Percentiles rank a stretch among this genome's conserved stretches.
Evolutionary conservation across 768 basidiomycete genomes (phyloP).

Genomic region (Mycena metata): DNA sequence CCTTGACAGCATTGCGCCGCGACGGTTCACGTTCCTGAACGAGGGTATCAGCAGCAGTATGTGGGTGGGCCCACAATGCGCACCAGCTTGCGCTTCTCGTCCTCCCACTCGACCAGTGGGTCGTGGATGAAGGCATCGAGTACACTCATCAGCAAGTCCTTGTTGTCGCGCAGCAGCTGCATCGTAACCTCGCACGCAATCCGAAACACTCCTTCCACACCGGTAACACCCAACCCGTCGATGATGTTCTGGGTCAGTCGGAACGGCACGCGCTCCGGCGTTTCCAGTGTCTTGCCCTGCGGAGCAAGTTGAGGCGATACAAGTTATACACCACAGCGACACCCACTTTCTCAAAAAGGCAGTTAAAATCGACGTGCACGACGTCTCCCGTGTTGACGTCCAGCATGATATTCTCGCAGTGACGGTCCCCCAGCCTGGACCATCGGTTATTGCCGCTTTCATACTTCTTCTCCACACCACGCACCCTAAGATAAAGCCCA

Average conservation of each 20-base stretch:
- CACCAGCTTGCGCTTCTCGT: constrained; percentile 79
- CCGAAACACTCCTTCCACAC: constrained; percentile 94
- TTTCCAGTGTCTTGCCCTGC: constrained; percentile 84
- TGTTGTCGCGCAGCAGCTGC: constrained; percentile 88
- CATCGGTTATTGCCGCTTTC: neutral
- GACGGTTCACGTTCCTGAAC: constrained; percentile 60
- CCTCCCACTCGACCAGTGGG: constrained; percentile 96
- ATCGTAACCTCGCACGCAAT: constrained; percentile 93
- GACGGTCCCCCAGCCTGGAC: constrained; percentile 93
- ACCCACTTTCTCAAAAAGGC: constrained; percentile 93
- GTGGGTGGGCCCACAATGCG: constrained; percentile 27
- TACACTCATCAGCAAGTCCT: constrained; percentile 94
- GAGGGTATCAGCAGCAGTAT: neutral
- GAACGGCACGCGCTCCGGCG: constrained; percentile 94
- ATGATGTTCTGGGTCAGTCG: constrained; percentile 93
- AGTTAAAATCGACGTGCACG: constrained; percentile 98
- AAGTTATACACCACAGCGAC: neutral
- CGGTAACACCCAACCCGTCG: constrained; percentile 93
- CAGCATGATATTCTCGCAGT: constrained; percentile 95
- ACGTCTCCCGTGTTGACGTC: constrained; percentile 91
- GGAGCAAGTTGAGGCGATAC: neutral
- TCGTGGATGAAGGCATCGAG: constrained; percentile 98
- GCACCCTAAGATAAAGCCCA: constrained; percentile 95
- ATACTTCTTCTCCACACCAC: constrained; percentile 36
- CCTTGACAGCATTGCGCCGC: constrained; percentile 60